A percentile compares a stretch with the other conserved stretches of the same genome.
These are phyloP conservation scores for Nepenthes mirabilis DNA, from an alignment of 148 eudicot genomes.

Conservation along the genomic window DNA sequence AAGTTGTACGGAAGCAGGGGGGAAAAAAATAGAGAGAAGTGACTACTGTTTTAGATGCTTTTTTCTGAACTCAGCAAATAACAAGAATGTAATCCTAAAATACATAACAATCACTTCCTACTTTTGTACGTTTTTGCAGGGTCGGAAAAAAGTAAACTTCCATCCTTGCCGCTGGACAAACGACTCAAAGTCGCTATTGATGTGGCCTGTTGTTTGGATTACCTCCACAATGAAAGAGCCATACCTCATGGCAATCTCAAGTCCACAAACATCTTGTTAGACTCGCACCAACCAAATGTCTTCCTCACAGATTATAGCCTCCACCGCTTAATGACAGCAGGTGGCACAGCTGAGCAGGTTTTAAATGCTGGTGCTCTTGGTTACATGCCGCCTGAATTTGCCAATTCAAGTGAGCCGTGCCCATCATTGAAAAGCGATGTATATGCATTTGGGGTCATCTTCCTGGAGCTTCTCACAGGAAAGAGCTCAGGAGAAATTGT, in stretches of 20 bases:
- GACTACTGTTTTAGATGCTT: too few relatives aligned
- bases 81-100: too few relatives aligned
- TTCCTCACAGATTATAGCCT: constrained; percentile 57
- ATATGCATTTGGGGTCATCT: constrained; percentile 63
- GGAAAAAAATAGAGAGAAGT: too few relatives aligned
- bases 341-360: constrained; percentile 59
- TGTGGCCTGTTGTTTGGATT: constrained; percentile 43
- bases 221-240: constrained; percentile 51
- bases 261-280: constrained; percentile 53
- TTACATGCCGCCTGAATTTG: constrained; percentile 61
- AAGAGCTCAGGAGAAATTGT: constrained; percentile 37
- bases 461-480: constrained; percentile 53
- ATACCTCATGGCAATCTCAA: constrained; percentile 76
- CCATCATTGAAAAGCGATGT: constrained; percentile 61
- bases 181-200: constrained; percentile 39
- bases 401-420: constrained; percentile 51
- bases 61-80: too few relatives aligned
- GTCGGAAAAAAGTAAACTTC: constrained; percentile 19
- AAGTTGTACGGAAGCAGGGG: too few relatives aligned
- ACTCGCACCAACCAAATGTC: constrained; percentile 16
- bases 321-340: constrained; percentile 50
- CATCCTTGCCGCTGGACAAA: constrained; percentile 25
- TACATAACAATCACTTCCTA: too few relatives aligned
- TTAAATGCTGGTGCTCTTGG: constrained; percentile 56
- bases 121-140: constrained; percentile 16